A percentile compares a stretch with the other conserved stretches of the same genome.
Conservation (phyloP, 805 yeast genomes). For the Lipomyces chichibuensis region DNA sequence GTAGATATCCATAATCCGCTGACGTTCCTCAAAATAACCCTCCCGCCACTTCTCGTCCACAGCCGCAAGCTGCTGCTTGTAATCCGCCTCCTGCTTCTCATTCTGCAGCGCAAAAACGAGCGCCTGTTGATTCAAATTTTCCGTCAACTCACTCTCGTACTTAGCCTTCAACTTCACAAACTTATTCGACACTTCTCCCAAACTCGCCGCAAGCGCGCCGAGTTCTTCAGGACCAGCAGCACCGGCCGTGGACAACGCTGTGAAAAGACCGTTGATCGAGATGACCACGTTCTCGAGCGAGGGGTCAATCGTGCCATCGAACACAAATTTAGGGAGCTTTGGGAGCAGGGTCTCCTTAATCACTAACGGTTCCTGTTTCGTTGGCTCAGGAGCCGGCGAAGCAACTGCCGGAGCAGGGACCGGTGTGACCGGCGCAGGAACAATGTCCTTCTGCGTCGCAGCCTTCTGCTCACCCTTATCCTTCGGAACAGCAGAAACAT, state of each 20-base stretch:
- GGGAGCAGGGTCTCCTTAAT: constrained; percentile 28
- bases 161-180: constrained; percentile 27
- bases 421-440: constrained; percentile 34
- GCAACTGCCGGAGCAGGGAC: constrained; percentile 21
- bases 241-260: constrained; percentile 30
- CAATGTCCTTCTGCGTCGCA: constrained; percentile 25
- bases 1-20: constrained; percentile 62
- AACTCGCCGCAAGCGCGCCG: constrained; percentile 27
- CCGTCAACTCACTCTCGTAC: constrained; percentile 36
- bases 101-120: constrained; percentile 41
- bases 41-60: constrained; percentile 61
- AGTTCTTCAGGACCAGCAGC: constrained; percentile 31
- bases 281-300: constrained; percentile 36
- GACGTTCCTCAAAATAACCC: constrained; percentile 65
- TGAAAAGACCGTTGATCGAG: constrained; percentile 38
- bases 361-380: constrained; percentile 12
- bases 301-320: constrained; percentile 38
- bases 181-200: constrained; percentile 30
- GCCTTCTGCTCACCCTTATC: constrained; percentile 13
- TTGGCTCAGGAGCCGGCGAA: background rate
- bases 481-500: constrained; percentile 29
- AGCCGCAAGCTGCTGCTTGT: constrained; percentile 43
- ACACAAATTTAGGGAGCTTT: constrained; percentile 33
- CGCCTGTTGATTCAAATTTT: constrained; percentile 41
- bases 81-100: constrained; percentile 38